Evolutionary conservation across 305 asterid species (phyloP).

Genomic region (Fraxinus floribunda): DNA sequence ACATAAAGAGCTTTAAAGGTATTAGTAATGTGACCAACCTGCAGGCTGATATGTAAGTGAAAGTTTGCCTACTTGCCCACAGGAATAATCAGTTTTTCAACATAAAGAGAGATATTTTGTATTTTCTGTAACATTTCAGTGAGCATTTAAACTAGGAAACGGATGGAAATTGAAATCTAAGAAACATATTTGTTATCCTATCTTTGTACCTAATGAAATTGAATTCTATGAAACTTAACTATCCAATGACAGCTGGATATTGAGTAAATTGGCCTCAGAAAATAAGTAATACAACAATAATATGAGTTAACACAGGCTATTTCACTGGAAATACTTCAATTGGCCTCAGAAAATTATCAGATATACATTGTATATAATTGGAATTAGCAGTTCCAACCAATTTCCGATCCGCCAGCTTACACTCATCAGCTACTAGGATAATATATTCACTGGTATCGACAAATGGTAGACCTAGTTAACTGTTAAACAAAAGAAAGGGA

Average conservation of each 20-base stretch:
- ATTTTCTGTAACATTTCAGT: background rate
- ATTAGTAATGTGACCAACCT: background rate
- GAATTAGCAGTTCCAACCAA: conserved; percentile 1
- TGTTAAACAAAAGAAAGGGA: conserved; percentile 1
- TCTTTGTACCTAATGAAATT: background rate
- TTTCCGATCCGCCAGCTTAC: background rate
- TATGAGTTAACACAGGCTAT: background rate
- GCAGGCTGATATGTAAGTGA: background rate
- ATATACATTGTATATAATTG: background rate
- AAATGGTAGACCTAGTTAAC: conserved; percentile 6
- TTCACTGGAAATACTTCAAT: background rate
- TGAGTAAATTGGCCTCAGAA: background rate
- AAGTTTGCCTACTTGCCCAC: background rate
- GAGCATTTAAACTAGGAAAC: background rate
- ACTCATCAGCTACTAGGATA: background rate
- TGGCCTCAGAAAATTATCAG: background rate
- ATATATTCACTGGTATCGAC: background rate
- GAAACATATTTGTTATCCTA: background rate
- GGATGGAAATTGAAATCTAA: background rate
- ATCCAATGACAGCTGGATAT: background rate
- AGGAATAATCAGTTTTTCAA: background rate
- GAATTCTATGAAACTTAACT: background rate
- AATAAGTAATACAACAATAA: background rate
- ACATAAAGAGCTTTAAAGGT: background rate
- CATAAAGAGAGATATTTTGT: background rate